Evolutionary conservation across 176 grass and related monocot genomes (phyloP).

Genomic region (Calamus simplicifolius): DNA sequence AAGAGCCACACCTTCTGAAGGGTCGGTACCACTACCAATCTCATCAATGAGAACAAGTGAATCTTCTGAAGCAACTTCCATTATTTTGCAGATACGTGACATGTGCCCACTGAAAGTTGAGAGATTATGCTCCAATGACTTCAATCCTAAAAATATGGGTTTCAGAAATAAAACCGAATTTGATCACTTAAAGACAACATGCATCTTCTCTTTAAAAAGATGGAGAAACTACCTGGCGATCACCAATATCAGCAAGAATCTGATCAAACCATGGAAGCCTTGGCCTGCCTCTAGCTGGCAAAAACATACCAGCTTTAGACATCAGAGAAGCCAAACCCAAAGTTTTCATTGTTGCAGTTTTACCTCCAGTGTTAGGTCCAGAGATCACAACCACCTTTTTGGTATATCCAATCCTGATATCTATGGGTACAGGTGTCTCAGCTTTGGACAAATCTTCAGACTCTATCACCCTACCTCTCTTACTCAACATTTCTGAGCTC

Average conservation of each 20-base stretch:
- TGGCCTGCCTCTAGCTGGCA: slow-evolving; percentile 53
- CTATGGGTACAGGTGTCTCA: slow-evolving; percentile 47
- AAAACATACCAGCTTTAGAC: slow-evolving; percentile 71
- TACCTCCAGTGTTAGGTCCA: slow-evolving; percentile 77
- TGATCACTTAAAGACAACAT: slow-evolving; percentile 23
- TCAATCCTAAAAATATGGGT: slow-evolving; percentile 57
- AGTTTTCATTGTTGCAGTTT: slow-evolving; percentile 85
- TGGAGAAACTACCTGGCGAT: slow-evolving; percentile 65
- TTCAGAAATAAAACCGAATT: slow-evolving; percentile 42
- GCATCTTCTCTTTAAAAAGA: slow-evolving; percentile 39
- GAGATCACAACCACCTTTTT: slow-evolving; percentile 72
- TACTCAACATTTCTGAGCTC: slow-evolving; percentile 7
- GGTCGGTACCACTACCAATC: slow-evolving; percentile 67
- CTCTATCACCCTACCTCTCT: slow-evolving; percentile 1
- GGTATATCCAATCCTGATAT: slow-evolving; percentile 30
- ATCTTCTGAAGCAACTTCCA: slow-evolving; percentile 40
- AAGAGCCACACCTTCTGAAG: slow-evolving; percentile 76
- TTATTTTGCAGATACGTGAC: slow-evolving; percentile 60
- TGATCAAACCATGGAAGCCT: slow-evolving; percentile 68
- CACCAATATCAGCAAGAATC: slow-evolving; percentile 70
- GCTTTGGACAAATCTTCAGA: slow-evolving; percentile 13
- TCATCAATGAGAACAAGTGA: slow-evolving; percentile 75
- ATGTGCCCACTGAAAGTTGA: slow-evolving; percentile 81
- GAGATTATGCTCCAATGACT: slow-evolving; percentile 72
- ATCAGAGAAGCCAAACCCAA: slow-evolving; percentile 60